Percentiles rank a stretch among this genome's conserved stretches.
Conservation (phyloP, 139 green algal species). For the Auxenochlorella pyrenoidosa region DNA sequence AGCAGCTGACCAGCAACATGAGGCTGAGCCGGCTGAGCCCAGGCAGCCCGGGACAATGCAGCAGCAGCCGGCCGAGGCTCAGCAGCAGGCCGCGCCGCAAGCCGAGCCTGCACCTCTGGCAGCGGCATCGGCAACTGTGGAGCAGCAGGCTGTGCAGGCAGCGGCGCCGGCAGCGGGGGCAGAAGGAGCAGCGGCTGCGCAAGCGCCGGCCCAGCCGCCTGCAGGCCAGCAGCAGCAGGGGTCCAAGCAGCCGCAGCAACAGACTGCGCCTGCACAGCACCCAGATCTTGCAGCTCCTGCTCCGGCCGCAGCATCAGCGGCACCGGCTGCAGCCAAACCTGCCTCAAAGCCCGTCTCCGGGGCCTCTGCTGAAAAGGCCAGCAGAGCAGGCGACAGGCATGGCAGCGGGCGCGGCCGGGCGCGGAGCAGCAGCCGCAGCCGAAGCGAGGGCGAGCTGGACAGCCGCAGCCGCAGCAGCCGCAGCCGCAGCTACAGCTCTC, state of each 20-base stretch:
- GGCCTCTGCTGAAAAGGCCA: too few relatives aligned
- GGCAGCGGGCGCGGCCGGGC: not conserved
- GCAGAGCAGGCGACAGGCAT: not conserved
- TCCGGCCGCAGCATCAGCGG: not conserved
- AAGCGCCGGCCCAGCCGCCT: not conserved
- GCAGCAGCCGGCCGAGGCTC: too few relatives aligned
- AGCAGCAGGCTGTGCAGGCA: not conserved
- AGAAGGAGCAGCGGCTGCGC: not conserved
- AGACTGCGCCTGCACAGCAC: not conserved
- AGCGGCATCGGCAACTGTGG: not conserved
- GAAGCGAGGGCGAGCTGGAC: not conserved
- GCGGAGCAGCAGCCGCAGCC: conserved; percentile 8
- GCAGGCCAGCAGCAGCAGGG: not conserved
- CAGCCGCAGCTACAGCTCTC: not conserved
- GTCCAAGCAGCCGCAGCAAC: not conserved
- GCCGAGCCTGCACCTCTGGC: not conserved
- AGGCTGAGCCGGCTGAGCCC: not conserved
- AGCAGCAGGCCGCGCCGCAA: too few relatives aligned
- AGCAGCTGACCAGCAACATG: not conserved
- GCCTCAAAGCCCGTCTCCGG: too few relatives aligned
- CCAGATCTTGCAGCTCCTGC: not conserved
- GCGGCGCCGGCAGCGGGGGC: not conserved
- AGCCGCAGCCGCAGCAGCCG: not conserved
- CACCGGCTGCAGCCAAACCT: not conserved
- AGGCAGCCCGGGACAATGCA: not conserved